These are phyloP conservation scores for Crithidia thermophila DNA, from an alignment of 208 protist species.

Conservation along the genomic window DNA sequence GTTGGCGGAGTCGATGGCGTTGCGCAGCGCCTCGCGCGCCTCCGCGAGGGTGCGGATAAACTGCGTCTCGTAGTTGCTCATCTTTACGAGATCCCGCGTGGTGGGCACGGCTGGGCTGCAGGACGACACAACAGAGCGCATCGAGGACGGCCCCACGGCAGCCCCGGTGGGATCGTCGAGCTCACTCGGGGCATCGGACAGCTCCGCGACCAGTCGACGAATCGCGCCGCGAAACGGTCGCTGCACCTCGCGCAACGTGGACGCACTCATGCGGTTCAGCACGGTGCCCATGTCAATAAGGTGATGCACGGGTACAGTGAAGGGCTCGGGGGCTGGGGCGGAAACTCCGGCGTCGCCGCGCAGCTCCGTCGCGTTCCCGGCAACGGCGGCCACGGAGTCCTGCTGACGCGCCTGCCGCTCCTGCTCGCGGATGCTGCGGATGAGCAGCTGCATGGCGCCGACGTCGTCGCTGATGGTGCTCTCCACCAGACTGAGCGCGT, in stretches of 20 bases:
- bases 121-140: constrained; percentile 13
- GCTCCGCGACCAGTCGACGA: constrained; percentile 31
- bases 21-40: constrained; percentile 60
- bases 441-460: constrained; percentile 52
- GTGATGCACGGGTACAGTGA: constrained; percentile 45
- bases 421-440: constrained; percentile 34
- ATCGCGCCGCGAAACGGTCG: constrained; percentile 42
- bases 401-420: constrained; percentile 9
- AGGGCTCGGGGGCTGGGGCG: constrained; percentile 27
- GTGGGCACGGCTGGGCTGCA: constrained; percentile 23
- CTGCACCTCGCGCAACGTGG: constrained; percentile 37
- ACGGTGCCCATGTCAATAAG: constrained; percentile 69
- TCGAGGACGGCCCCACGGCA: background rate
- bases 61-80: constrained; percentile 54
- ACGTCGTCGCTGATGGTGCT: constrained; percentile 62
- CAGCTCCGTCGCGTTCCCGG: background rate
- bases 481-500: constrained; percentile 74
- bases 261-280: constrained; percentile 44
- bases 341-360: background rate
- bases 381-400: background rate
- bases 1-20: constrained; percentile 45
- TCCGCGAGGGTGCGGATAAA: constrained; percentile 64
- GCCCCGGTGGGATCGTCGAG: background rate
- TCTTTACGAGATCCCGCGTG: constrained; percentile 47
- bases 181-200: constrained; percentile 1